Conservation (phyloP, 352 stramenopile species). For the Phytopythium sindhum region DNA sequence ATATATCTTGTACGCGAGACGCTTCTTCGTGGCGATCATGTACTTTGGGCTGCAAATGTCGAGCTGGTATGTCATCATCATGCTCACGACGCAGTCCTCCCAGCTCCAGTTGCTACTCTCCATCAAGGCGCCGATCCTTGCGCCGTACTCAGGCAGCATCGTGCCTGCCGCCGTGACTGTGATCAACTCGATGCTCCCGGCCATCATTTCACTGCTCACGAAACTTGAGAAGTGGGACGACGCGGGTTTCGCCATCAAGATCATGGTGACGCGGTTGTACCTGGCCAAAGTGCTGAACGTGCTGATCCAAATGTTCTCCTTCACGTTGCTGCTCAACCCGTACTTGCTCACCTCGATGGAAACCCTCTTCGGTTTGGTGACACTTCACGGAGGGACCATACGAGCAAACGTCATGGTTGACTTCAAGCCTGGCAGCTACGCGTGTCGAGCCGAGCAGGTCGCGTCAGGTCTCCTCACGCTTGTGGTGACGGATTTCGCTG, state of each 20-base stretch:
- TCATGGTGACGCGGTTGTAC: slow-evolving; percentile 77
- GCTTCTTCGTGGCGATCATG: slow-evolving; percentile 43
- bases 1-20: slow-evolving; percentile 52
- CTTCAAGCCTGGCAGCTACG: slow-evolving; percentile 49
- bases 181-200: slow-evolving; percentile 70
- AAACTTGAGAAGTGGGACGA: slow-evolving; percentile 77
- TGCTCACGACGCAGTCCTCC: slow-evolving; percentile 65
- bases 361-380: slow-evolving; percentile 30
- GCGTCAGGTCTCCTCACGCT: slow-evolving; percentile 61
- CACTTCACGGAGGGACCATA: slow-evolving; percentile 37
- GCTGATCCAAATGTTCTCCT: slow-evolving; percentile 77
- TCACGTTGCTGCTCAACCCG: slow-evolving; percentile 62
- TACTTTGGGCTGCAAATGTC: slow-evolving; percentile 64
- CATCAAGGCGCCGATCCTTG: slow-evolving; percentile 32
- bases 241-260: slow-evolving; percentile 75
- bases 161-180: slow-evolving; percentile 68
- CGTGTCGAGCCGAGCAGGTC: slow-evolving; percentile 62
- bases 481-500: slow-evolving; percentile 69
- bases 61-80: slow-evolving; percentile 70
- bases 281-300: slow-evolving; percentile 84
- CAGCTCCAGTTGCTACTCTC: slow-evolving; percentile 52
- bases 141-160: slow-evolving; percentile 55
- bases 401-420: slow-evolving; percentile 62
- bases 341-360: slow-evolving; percentile 46
- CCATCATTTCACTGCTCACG: slow-evolving; percentile 62